Evolutionary conservation across 129 eudicot species (phyloP).

Genomic region (Logfia minima): DNA sequence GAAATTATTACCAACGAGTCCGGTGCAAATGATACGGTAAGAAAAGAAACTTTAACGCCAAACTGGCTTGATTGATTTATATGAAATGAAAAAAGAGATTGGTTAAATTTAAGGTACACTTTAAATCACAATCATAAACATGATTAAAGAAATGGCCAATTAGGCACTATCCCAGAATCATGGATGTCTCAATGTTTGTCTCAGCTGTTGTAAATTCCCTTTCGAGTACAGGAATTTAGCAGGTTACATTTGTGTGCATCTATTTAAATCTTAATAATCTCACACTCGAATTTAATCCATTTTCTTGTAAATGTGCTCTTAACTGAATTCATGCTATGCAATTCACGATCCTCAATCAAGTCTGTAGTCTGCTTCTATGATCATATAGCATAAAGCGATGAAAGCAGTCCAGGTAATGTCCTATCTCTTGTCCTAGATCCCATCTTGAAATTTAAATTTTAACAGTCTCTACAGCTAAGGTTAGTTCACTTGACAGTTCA

Average conservation of each 20-base stretch:
- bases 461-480: background rate
- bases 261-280: background rate
- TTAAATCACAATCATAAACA: background rate
- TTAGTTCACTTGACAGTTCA: background rate
- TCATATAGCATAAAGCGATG: background rate
- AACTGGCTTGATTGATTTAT: too few species aligned
- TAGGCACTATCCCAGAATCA: background rate
- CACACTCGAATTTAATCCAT: background rate
- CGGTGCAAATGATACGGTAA: background rate
- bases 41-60: background rate
- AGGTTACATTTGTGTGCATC: background rate
- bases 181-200: background rate
- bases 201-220: background rate
- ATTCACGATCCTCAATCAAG: slow-evolving; percentile 2
- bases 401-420: background rate
- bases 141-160: background rate
- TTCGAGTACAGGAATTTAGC: background rate
- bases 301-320: background rate
- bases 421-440: background rate
- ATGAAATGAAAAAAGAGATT: too few species aligned
- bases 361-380: background rate
- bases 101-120: background rate
- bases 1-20: background rate
- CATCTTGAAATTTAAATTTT: background rate
- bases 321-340: background rate